A percentile compares a stretch with the other conserved stretches of the same genome.
These are phyloP conservation scores for Datura wrightii DNA, from an alignment of 257 asterid species.

Conservation along the genomic window DNA sequence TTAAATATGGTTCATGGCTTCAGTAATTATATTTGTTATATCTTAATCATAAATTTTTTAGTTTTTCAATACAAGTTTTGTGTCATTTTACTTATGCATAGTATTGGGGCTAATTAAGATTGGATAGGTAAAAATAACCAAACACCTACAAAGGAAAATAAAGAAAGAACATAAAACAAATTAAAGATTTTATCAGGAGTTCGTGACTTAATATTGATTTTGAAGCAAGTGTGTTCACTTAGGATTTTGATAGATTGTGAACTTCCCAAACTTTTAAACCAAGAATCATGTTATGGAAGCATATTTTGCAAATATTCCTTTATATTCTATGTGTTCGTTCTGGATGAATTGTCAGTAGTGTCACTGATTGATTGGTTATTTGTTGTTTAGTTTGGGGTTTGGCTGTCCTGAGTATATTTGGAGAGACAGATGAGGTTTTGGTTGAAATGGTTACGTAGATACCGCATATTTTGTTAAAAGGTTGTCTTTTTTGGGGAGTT, in stretches of 20 bases:
- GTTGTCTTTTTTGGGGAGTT: background rate
- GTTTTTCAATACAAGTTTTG: too few species aligned
- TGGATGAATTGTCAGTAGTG: background rate
- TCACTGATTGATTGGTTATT: constrained; percentile 24
- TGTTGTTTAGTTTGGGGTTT: constrained; percentile 8
- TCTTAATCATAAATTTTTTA: too few species aligned
- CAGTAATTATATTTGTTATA: background rate
- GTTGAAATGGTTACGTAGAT: background rate
- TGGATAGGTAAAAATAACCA: background rate
- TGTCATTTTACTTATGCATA: background rate
- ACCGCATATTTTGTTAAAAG: background rate
- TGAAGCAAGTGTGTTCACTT: background rate
- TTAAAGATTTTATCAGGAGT: constrained; percentile 9
- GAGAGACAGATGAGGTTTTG: background rate
- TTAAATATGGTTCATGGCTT: background rate
- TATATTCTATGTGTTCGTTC: background rate
- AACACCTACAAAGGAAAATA: background rate
- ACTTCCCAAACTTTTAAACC: background rate
- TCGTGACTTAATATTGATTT: background rate
- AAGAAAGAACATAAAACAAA: background rate
- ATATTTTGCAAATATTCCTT: background rate
- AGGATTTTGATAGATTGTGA: constrained; percentile 8
- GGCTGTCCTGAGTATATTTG: background rate
- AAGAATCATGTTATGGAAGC: background rate
- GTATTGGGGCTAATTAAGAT: background rate